phyloP scores from a whole-genome alignment of 2,329 filamentous ascomycete species.

The Exophiala calicioides region DNA sequence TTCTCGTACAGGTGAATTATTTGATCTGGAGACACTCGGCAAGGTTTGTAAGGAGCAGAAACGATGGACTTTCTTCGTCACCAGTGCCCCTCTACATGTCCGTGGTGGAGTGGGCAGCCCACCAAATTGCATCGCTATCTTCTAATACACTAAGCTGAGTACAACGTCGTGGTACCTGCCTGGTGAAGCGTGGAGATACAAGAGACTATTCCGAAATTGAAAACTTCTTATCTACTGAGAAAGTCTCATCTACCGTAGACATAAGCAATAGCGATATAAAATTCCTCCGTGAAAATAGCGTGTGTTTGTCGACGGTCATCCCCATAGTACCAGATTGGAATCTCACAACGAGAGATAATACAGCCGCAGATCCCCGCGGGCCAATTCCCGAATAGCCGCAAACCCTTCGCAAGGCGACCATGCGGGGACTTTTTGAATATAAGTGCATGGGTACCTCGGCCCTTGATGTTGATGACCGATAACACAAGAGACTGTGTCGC shows the following conservation, averaged over 20 bases:
- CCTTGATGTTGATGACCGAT: no score
- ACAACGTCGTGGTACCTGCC: no score
- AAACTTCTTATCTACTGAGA: no score
- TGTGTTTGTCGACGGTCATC: background rate
- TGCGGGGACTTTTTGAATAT: no score
- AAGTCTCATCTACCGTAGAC: no score
- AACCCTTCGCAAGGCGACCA: background rate
- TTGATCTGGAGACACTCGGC: slow-evolving; percentile 42
- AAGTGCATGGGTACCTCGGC: no score
- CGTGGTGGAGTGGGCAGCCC: slow-evolving; percentile 27
- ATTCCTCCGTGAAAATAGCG: no score
- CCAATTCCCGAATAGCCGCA: slow-evolving; percentile 1
- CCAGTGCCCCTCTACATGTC: slow-evolving; percentile 35
- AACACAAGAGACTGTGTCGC: no score
- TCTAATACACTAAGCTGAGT: no score
- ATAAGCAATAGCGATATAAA: no score
- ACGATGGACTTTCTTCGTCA: slow-evolving; percentile 50
- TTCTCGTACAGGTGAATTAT: slow-evolving; percentile 23
- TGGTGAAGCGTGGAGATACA: no score
- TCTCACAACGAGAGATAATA: slow-evolving; percentile 2
- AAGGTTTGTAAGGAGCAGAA: slow-evolving; percentile 36
- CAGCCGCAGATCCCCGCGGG: slow-evolving; percentile 1
- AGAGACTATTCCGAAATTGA: no score
- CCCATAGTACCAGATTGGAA: slow-evolving; percentile 1
- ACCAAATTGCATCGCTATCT: slow-evolving; percentile 28